Base-by-base conservation (phyloP, 2,329 filamentous ascomycete genomes). In the Neofusicoccum ribis region DNA sequence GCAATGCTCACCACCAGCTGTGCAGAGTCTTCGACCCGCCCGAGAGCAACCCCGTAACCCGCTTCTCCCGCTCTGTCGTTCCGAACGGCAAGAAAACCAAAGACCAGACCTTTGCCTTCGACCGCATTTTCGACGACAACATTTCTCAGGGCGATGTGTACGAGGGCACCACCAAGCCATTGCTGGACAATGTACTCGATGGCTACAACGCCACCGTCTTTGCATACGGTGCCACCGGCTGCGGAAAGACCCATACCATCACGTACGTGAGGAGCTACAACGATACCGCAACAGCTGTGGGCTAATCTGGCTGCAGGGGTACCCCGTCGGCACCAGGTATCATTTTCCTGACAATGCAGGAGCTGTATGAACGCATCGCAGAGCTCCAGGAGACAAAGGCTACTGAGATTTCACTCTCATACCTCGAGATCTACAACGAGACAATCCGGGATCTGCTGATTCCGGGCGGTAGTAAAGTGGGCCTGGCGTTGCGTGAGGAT, bases 171-270 rank as follows among this genome's bases (percentile, higher is more conserved):
- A 97, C 94, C 1, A 91, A 90, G 77, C 87, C 83, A 64, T 86
- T 99, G n/a, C 86, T 99, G 67, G 94, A 98, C 76, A 97, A 90
- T 75, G 93, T 99, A 15, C 84, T 99, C 66, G 93, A 99, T 70
- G 95, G 95, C 69, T 99, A 97, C 84, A 99, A 99, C 82, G 95
- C 95, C 54, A 99, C 95, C 0, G 95, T 99, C 4, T 99, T 99
- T 76, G 95, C 95, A 58, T 99, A 99, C 78, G 95, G 95, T 70
- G 95, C 95, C 44, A 99, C 95, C 0, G 95, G 95, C 44, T 99
- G 95, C 78, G 95, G 95, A 78, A 99, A 99, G 82, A 99, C 95
- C 27, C 95, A 99, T 78, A 99, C 95, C 9, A 99, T 99, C 73
- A 83, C 81, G 72, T 81, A 76, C 36, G 73, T 73, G 43, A 3